Evolutionary conservation across 2,329 filamentous ascomycete genomes (phyloP).

Genomic region (Pseudogymnoascus sp.): DNA sequence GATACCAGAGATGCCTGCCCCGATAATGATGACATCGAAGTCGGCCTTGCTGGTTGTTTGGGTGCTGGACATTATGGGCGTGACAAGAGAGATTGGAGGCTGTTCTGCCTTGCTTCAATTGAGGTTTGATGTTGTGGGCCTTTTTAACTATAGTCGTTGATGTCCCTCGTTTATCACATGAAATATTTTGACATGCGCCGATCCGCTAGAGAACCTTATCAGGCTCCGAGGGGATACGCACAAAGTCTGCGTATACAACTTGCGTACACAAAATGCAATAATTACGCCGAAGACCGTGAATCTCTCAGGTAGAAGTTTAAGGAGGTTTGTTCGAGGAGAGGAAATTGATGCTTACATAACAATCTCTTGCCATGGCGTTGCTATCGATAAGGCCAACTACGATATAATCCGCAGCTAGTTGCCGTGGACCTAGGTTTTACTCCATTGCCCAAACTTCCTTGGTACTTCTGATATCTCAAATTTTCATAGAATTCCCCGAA

Average conservation of each 20-base stretch:
- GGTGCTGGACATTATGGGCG: background rate
- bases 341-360: background rate
- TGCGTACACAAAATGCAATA: background rate
- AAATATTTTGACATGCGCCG: background rate
- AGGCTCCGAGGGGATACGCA: background rate
- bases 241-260: background rate
- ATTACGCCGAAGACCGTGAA: background rate
- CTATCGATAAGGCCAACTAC: background rate
- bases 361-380: background rate
- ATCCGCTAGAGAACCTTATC: background rate
- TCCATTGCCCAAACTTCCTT: background rate
- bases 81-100: background rate
- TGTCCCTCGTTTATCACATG: slow-evolving; percentile 4
- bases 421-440: background rate
- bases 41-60: background rate
- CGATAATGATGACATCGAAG: slow-evolving; percentile 53
- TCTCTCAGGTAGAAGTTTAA: background rate
- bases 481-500: background rate
- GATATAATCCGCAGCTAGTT: background rate
- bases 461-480: background rate
- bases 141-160: background rate
- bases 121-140: background rate
- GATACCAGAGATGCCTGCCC: slow-evolving; percentile 64
- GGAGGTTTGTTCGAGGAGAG: no score
- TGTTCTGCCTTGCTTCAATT: background rate